Conservation (phyloP, 352 stramenopile species). For the Pythium aquatile region DNA sequence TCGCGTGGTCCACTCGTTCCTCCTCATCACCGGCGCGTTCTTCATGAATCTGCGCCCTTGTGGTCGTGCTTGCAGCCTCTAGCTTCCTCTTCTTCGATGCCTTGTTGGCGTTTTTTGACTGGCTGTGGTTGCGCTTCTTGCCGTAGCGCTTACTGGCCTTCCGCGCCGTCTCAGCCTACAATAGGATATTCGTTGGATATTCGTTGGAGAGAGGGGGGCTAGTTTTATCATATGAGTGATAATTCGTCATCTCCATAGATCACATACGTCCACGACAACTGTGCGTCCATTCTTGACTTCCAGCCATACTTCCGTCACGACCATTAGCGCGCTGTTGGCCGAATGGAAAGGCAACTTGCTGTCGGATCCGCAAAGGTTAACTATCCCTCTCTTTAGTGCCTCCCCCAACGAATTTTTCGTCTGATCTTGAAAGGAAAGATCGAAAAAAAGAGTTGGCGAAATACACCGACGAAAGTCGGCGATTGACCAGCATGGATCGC, state of each 20-base stretch:
- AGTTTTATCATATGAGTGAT: neutral
- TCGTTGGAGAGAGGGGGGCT: neutral
- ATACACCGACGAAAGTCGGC: neutral
- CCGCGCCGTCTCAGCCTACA: constrained; percentile 19
- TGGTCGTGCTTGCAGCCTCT: constrained; percentile 3
- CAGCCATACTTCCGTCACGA: constrained; percentile 33
- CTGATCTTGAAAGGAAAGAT: constrained; percentile 32
- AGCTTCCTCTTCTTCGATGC: constrained; percentile 16
- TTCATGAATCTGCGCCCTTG: constrained; percentile 18
- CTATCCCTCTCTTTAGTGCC: constrained; percentile 20
- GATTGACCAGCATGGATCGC: neutral
- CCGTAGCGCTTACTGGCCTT: constrained; percentile 24
- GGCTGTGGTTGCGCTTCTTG: constrained; percentile 34
- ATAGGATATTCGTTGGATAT: neutral
- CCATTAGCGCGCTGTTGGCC: constrained; percentile 13
- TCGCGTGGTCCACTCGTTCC: constrained; percentile 29
- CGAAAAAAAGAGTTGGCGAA: constrained; percentile 7
- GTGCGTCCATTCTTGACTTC: constrained; percentile 36
- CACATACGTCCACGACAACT: constrained; percentile 26
- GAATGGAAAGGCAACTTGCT: neutral
- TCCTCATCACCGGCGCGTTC: neutral
- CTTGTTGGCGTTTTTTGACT: neutral
- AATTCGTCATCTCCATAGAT: no score
- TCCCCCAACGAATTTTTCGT: neutral
- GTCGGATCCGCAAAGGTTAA: neutral